A percentile compares a stretch with the other conserved stretches of the same genome.
phyloP scores from a whole-genome alignment of 768 basidiomycete genomes.

The Pisolithus albus region DNA sequence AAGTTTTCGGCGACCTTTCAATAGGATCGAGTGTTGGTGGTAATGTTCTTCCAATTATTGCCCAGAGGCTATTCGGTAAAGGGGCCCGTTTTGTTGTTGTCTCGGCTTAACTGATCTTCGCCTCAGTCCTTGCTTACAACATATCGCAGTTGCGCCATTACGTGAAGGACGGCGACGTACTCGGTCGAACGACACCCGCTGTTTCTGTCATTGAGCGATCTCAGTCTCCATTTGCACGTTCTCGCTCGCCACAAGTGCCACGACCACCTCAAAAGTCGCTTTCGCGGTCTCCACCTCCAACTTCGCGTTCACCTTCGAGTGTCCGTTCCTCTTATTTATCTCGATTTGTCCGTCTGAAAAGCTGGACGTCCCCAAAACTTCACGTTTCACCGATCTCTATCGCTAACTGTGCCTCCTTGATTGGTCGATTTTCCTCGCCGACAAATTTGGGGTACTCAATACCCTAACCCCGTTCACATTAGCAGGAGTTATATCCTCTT shows the following conservation, averaged over 20 bases:
- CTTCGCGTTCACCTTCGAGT: no score
- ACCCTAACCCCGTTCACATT: constrained; percentile 35
- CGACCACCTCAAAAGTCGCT: no score
- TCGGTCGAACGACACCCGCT: no score
- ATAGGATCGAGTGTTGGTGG: constrained; percentile 61
- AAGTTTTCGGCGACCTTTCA: constrained; percentile 52
- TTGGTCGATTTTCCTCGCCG: constrained; percentile 6
- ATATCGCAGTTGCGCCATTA: constrained; percentile 1
- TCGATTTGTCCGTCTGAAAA: constrained; percentile 2
- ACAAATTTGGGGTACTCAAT: constrained; percentile 31
- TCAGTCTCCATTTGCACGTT: no score
- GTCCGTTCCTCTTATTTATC: constrained; percentile 5
- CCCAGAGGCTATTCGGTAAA: constrained; percentile 39
- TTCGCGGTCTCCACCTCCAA: no score
- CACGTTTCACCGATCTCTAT: constrained; percentile 4
- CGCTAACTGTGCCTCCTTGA: constrained; percentile 5
- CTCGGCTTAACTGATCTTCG: not conserved
- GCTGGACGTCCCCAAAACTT: constrained; percentile 4
- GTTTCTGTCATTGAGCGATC: no score
- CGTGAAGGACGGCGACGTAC: not conserved
- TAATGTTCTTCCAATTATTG: constrained; percentile 51
- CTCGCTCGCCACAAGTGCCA: no score
- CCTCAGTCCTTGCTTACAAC: constrained; percentile 5
- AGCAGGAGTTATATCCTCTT: constrained; percentile 34
- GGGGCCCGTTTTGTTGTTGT: not conserved